Base-by-base conservation (phyloP, 768 basidiomycete genomes). In the Trametes meyenii region DNA sequence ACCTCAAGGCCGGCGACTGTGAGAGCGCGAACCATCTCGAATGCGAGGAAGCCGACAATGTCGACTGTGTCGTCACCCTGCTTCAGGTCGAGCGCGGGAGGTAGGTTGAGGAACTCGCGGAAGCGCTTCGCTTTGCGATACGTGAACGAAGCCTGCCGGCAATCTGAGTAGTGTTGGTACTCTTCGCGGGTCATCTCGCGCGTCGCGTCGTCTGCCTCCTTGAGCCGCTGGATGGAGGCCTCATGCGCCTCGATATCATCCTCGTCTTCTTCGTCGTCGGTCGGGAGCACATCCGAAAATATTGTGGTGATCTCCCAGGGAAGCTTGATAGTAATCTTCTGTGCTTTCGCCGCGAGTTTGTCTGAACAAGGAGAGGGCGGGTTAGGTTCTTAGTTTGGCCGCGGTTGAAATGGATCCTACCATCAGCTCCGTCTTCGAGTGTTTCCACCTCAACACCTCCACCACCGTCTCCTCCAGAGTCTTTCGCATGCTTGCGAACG, bases 61-160 rank as follows among this genome's bases (percentile, higher is more conserved):
- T 98, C 96, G 69, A 96, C 81, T 2, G 96, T 95, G 73, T 97
- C 95, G 73, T 97, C 96, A 74, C 90, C 92, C 33, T 91, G 86
- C 76, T 91, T 92, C 62, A 94, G 81, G 69, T 97, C 94, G 44
- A 96, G 84, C 62, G 92, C 88, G 0, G 89, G 69, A 3, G 94
- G 91, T 12, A 97, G 83, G 72, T 94, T 94, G 55, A 98, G 82
- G 70, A 97, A 98, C 70, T 97, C 95, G 43, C 92, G 84, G 76
- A 98, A 98, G 6, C 95, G 92, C 75, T 96, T 96, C 14, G 89
- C 95, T 87, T 98, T 98, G 55, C 95, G 87, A 73, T 96, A 97
- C 0, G 96, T 97, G 73, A 98, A 98, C 16, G 93, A 93, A 0
- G 96, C 96, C 73, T 97, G 96, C 60, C 96, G 85, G 76, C 95